Evolutionary conservation across 73 alveolate species (phyloP).

Genomic region (Uronychia setigera): DNA sequence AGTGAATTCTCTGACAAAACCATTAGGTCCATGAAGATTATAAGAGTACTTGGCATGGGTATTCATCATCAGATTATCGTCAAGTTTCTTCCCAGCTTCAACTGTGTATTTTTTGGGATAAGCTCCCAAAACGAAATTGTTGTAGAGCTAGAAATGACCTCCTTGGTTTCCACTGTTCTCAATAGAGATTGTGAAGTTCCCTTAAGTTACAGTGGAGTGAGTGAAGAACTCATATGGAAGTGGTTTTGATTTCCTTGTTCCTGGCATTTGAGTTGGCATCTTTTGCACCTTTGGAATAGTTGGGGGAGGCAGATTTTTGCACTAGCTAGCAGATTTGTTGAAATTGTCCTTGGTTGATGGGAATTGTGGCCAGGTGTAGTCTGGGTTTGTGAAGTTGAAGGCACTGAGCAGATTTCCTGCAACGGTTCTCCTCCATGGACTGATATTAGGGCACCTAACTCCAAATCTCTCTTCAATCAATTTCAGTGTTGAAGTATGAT

Average conservation of each 20-base stretch:
- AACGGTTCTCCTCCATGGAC: not conserved
- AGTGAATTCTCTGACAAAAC: not conserved
- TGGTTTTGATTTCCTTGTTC: not conserved
- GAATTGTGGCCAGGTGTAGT: slow-evolving; percentile 1
- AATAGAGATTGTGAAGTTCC: not conserved
- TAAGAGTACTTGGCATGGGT: not conserved
- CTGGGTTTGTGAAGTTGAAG: not conserved
- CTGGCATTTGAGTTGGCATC: not conserved
- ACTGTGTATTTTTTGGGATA: not conserved
- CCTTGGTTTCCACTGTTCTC: not conserved
- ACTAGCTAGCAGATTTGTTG: not conserved
- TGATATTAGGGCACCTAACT: not conserved
- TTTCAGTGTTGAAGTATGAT: not conserved
- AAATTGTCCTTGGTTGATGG: not conserved
- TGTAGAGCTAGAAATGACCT: not conserved
- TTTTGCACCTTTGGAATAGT: not conserved
- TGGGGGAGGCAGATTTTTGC: not conserved
- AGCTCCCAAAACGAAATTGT: not conserved
- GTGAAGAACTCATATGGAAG: not conserved
- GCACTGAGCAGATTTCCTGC: not conserved
- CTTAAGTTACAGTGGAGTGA: not conserved
- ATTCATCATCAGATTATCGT: not conserved
- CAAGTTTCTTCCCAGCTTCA: not conserved
- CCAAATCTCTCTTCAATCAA: not conserved
- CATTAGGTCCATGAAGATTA: not conserved